Conservation (phyloP, 2,329 filamentous ascomycete species). For the Colletotrichum tropicale region DNA sequence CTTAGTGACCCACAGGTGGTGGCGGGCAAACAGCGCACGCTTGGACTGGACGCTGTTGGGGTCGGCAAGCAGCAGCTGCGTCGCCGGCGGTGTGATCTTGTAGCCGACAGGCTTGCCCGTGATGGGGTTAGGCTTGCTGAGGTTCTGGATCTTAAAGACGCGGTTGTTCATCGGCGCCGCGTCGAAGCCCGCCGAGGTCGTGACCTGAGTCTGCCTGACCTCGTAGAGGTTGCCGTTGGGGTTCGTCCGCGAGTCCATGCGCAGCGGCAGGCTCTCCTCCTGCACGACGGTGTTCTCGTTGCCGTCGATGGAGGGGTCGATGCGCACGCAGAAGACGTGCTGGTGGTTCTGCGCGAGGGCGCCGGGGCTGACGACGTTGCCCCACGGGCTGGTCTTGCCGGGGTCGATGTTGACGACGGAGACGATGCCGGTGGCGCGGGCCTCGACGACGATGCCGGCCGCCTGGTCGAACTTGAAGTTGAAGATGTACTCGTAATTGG, state of each 20-base stretch:
- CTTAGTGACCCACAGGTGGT: conserved; percentile 32
- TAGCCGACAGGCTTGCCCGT: conserved; percentile 40
- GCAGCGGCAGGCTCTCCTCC: conserved; percentile 59
- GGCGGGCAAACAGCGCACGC: conserved; percentile 30
- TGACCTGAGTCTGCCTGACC: conserved; percentile 49
- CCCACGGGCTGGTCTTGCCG: conserved; percentile 46
- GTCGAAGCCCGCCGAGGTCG: conserved; percentile 42
- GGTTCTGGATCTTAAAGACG: conserved; percentile 17
- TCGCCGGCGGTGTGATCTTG: conserved; percentile 37
- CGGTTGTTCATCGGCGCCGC: conserved; percentile 46
- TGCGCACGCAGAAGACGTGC: conserved; percentile 58
- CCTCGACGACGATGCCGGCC: conserved; percentile 32
- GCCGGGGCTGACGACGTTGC: conserved; percentile 58
- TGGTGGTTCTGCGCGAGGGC: conserved; percentile 63
- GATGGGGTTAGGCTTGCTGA: conserved; percentile 30
- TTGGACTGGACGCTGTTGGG: conserved; percentile 21
- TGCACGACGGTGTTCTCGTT: conserved; percentile 57
- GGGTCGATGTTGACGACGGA: conserved; percentile 49
- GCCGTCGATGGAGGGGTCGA: conserved; percentile 61
- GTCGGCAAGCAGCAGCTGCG: conserved; percentile 36
- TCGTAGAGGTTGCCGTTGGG: conserved; percentile 51
- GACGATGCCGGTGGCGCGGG: conserved; percentile 41
- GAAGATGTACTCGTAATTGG: conserved; percentile 59
- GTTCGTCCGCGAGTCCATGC: conserved; percentile 44
- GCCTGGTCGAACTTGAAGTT: conserved; percentile 51